Base-by-base conservation (phyloP, 129 eudicot species). In the Centaurea solstitialis region DNA sequence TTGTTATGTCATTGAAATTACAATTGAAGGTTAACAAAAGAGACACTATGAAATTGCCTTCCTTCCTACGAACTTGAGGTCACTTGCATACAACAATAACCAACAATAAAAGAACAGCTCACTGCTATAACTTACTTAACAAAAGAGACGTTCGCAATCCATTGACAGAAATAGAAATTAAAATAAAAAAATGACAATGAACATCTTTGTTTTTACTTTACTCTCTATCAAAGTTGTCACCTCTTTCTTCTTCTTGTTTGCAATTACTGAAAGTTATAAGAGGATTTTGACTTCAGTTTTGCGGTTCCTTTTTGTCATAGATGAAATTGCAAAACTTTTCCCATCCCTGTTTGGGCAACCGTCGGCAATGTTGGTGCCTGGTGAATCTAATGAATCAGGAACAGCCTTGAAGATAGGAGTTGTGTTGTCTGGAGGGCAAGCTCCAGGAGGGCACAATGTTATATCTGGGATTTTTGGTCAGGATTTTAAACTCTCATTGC, bases 301-400 rank as follows among this genome's bases (percentile, higher is more conserved):
- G 28, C 15, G 22, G 5, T 45, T 75, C 5, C 4, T 26, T 71
- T 11, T 28, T 78, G 75, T 69, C 18, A 79, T 81, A 90, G 94
- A 88, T 79, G 92, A 90, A 88, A 90, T 90, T 47, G 94, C 90
- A 11, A 90, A 90, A 85, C 74, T 90, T 59, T 90, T 90, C 77
- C 94, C 94, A 11, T 83, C 76, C 75, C 67, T 90, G 15, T 88
- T 80, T 67, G 94, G 94, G 69, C 94, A 90, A 73, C 94, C 94
- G 38, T 88, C 94, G 6, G 87, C 90, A 41, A n/a, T 75, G 79
- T 61, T 90, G 87, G 90, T 86, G 7, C 90, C 94, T 0, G 89
- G 85, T 24, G 90, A 86, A 5, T 76, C 90, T 17, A 80, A 70
- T 22, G 85, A 74, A 26, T 61, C 70, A 15, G 47, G 45, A 6